Evolutionary conservation across 441 rosid species (phyloP), one percentile per base, ranked within the genome.

Genomic region (Theobroma grandiflorum): DNA sequence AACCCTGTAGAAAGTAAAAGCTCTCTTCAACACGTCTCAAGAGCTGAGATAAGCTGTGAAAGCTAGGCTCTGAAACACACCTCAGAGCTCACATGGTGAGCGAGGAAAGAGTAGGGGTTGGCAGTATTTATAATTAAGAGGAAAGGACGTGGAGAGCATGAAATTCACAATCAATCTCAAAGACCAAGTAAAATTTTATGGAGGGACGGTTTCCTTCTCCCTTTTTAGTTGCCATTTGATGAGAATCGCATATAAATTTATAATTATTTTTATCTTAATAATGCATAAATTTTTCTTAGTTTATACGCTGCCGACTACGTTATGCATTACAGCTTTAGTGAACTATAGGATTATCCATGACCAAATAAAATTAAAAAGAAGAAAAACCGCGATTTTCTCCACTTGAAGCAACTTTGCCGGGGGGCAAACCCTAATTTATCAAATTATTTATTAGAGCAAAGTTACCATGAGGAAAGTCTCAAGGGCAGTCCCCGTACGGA

Each of bases 91-190:
- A n/a, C 31, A 67, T 62, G 65, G 80, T 68, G 61, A 37, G 1
- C 58, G 31, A 26, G n/a, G 12, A 61, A 49, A n/a, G 40, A 12
- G 12, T 40, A 26, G 80, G 64, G 38, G 69, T 11, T 26, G 83
- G 64, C 74, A n/a, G 73, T 85, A 84, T 85, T 85, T 87, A 87
- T 87, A 85, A 73, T 26, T 26, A 26, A 74, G n/a, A 68, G 63
- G 33, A 10, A 37, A 6, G 37, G 69, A 64, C 45, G 52, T 42
- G 61, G 71, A 47, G 71, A 43, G 55, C 72, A 66, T 76, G 57
- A 33, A 63, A 61, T 45, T 40, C 16, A 74, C 42, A 37, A 72
- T 8, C 61, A n/a, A n/a, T n/a, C 26, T 55, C 7, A 5, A 47
- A 4, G 50, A 45, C 26, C 45, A 40, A 9, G 50, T n/a, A 67